Evolutionary conservation across 345 rosid genomes (phyloP).

Genomic region (Salix purpurea): DNA sequence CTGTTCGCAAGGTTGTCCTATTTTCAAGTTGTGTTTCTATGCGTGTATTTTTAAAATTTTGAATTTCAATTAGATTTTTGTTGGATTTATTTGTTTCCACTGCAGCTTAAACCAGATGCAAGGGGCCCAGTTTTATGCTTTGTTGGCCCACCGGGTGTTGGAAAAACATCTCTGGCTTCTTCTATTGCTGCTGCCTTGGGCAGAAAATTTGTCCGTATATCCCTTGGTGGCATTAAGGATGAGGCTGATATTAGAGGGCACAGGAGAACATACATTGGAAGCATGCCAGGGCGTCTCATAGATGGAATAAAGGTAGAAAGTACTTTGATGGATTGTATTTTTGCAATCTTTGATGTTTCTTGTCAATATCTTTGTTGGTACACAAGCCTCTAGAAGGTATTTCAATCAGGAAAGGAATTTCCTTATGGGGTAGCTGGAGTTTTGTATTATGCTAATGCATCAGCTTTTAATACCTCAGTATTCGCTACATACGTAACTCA

Average conservation of each 20-base stretch:
- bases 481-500: neutral
- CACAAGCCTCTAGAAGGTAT: neutral
- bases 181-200: constrained; percentile 94
- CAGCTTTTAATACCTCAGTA: neutral
- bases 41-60: constrained; percentile 3
- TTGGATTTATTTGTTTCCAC: constrained; percentile 23
- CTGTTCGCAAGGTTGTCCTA: constrained; percentile 85
- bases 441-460: neutral
- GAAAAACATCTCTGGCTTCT: constrained; percentile 96
- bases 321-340: neutral
- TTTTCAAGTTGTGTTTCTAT: constrained; percentile 16
- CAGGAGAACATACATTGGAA: constrained; percentile 94
- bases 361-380: neutral
- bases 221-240: constrained; percentile 98
- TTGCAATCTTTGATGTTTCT: neutral
- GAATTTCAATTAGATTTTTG: constrained; percentile 18
- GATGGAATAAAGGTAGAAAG: constrained; percentile 80
- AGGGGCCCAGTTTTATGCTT: constrained; percentile 96
- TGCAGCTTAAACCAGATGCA: constrained; percentile 98
- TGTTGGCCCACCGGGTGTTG: constrained; percentile 99
- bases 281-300: constrained; percentile 99
- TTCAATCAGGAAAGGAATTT: neutral
- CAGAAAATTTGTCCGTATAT: constrained; percentile 85
- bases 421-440: neutral
- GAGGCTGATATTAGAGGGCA: constrained; percentile 99